These are phyloP conservation scores for Coemansia sp. DNA, from an alignment of 192 early-diverging fungal species.

Conservation along the genomic window DNA sequence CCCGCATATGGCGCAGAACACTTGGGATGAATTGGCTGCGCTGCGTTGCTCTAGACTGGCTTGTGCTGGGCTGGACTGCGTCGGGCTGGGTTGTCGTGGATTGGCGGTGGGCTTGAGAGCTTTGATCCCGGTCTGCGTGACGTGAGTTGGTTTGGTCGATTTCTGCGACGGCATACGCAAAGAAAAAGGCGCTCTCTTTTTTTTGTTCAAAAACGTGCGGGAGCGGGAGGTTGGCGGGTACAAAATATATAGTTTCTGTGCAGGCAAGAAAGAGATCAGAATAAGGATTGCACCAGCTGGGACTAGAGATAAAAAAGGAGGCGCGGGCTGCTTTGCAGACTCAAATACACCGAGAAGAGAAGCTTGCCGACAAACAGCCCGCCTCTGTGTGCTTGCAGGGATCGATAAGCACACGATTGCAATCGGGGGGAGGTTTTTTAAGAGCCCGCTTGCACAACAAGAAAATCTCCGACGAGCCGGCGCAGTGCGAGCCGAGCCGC, in stretches of 20 bases:
- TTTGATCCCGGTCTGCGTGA: not conserved
- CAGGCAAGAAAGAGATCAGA: too few species aligned
- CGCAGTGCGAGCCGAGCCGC: not conserved
- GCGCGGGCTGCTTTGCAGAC: too few species aligned
- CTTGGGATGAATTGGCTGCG: too few species aligned
- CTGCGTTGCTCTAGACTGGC: too few species aligned
- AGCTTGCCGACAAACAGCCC: not conserved
- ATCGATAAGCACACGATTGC: not conserved
- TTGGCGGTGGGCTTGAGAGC: not conserved
- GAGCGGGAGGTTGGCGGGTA: too few species aligned
- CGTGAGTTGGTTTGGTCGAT: not conserved
- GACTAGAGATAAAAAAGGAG: not conserved
- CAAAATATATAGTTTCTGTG: too few species aligned
- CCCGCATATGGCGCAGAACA: constrained; percentile 40
- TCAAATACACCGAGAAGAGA: too few species aligned
- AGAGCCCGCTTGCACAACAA: not conserved
- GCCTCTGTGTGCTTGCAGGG: not conserved
- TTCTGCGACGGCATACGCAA: constrained; percentile 7
- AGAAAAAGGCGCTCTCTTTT: too few species aligned
- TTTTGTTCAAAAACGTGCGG: too few species aligned
- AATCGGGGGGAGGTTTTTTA: not conserved
- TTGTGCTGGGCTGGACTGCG: not conserved
- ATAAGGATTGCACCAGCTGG: not conserved
- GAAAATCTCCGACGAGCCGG: too few species aligned
- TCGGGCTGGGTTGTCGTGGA: not conserved